Percentiles rank a stretch among this genome's conserved stretches.
phyloP scores from a whole-genome alignment of 306 rosid genomes.

The Cucurbita maxima region DNA sequence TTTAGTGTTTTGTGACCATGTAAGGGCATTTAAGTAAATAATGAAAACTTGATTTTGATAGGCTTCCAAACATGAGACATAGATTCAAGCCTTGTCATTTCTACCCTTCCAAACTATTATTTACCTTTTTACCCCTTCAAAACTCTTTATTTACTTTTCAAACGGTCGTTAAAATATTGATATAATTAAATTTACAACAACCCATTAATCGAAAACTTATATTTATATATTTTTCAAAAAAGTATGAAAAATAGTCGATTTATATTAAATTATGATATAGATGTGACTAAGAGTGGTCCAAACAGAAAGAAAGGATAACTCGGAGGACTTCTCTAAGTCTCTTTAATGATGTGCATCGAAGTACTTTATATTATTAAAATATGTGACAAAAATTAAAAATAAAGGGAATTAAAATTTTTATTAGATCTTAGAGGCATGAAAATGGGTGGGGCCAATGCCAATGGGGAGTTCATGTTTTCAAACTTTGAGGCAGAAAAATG shows the following conservation, averaged over 20 bases:
- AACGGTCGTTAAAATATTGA: no score
- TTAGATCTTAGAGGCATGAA: not conserved
- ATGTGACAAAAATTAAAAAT: not conserved
- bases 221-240: no score
- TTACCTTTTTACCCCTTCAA: no score
- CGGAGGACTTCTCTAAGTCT: not conserved
- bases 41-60: not conserved
- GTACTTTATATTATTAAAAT: not conserved
- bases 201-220: no score
- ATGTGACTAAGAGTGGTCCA: not conserved
- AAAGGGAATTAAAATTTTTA: not conserved
- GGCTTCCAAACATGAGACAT: not conserved
- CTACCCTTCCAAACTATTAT: no score
- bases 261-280: not conserved
- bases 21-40: not conserved
- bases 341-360: not conserved
- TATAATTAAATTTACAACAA: no score
- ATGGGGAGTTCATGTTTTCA: not conserved
- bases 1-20: not conserved
- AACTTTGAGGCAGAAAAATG: conserved; percentile 8
- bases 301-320: not conserved
- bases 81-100: not conserved
- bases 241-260: no score
- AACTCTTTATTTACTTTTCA: no score
- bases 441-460: not conserved